Evolutionary conservation across 2,329 filamentous ascomycete species (phyloP).

Genomic region (Pseudopyricularia cyperi): DNA sequence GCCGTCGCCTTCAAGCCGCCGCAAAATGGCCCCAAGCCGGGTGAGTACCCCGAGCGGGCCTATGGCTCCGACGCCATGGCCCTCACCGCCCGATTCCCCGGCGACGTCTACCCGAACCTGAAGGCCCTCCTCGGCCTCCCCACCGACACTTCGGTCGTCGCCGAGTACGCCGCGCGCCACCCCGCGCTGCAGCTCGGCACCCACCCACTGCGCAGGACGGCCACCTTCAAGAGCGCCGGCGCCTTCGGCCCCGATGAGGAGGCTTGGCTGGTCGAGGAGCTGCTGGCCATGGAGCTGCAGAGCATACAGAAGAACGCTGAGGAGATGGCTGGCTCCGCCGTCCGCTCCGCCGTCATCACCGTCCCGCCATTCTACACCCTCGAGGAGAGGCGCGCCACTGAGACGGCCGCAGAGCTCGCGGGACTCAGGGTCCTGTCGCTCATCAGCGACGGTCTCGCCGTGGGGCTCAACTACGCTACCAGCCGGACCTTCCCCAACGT

Average conservation of each 20-base stretch:
- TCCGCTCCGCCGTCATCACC: constrained; percentile 79
- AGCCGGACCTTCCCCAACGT: constrained; percentile 78
- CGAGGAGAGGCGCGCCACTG: constrained; percentile 78
- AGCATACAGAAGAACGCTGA: constrained; percentile 86
- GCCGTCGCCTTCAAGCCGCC: constrained; percentile 88
- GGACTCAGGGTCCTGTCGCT: constrained; percentile 76
- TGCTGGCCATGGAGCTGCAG: constrained; percentile 92
- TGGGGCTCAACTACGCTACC: constrained; percentile 91
- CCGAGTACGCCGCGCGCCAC: constrained; percentile 62
- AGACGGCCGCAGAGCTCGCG: constrained; percentile 74
- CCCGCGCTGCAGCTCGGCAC: constrained; percentile 61
- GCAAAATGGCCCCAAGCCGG: constrained; percentile 47
- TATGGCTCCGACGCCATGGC: constrained; percentile 90
- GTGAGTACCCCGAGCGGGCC: constrained; percentile 69
- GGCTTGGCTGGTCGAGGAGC: constrained; percentile 72
- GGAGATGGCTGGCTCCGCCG: constrained; percentile 57
- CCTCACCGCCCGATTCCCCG: constrained; percentile 73
- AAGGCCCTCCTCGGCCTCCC: constrained; percentile 78
- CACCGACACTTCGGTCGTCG: constrained; percentile 43
- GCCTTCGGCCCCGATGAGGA: constrained; percentile 49
- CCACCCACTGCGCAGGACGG: constrained; percentile 49
- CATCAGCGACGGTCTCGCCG: constrained; percentile 80
- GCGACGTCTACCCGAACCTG: constrained; percentile 88
- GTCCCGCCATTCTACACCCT: constrained; percentile 81
- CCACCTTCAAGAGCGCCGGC: constrained; percentile 65